Evolutionary conservation across 2,329 filamentous ascomycete species (phyloP).

Genomic region (Botryotinia narcissicola): DNA sequence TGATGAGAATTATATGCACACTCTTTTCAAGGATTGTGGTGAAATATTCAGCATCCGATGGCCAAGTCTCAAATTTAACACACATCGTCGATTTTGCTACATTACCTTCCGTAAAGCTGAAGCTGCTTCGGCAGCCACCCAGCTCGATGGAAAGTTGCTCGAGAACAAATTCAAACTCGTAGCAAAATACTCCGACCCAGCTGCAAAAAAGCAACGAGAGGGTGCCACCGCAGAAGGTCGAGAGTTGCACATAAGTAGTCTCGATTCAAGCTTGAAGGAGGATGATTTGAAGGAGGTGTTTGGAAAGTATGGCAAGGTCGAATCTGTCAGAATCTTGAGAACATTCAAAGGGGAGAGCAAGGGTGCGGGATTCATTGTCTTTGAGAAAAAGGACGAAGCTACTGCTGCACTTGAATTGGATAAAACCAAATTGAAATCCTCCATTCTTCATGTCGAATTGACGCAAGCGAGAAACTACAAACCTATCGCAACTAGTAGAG

Average conservation of each 20-base stretch:
- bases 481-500: conserved; percentile 48
- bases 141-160: conserved; percentile 68
- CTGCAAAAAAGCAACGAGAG: conserved; percentile 71
- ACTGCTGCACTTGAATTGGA: conserved; percentile 67
- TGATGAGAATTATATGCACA: conserved; percentile 66
- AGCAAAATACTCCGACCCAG: conserved; percentile 82
- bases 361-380: conserved; percentile 79
- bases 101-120: conserved; percentile 74
- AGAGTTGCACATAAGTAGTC: conserved; percentile 74
- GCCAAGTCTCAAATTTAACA: conserved; percentile 86
- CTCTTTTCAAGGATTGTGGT: conserved; percentile 71
- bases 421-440: conserved; percentile 65
- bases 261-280: conserved; percentile 62
- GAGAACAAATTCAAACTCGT: conserved; percentile 67
- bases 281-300: conserved; percentile 70
- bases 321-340: conserved; percentile 67
- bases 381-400: conserved; percentile 67
- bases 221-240: conserved; percentile 83
- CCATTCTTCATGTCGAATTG: conserved; percentile 65
- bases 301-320: conserved; percentile 70
- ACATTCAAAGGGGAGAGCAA: conserved; percentile 66
- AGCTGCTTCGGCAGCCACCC: conserved; percentile 68
- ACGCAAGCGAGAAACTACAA: conserved; percentile 57
- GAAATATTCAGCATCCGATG: conserved; percentile 83
- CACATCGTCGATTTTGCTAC: conserved; percentile 91